A percentile compares a stretch with the other conserved stretches of the same genome.
These are phyloP conservation scores for Daldinia grandis DNA, from an alignment of 495 filamentous ascomycete genomes.

Conservation along the genomic window DNA sequence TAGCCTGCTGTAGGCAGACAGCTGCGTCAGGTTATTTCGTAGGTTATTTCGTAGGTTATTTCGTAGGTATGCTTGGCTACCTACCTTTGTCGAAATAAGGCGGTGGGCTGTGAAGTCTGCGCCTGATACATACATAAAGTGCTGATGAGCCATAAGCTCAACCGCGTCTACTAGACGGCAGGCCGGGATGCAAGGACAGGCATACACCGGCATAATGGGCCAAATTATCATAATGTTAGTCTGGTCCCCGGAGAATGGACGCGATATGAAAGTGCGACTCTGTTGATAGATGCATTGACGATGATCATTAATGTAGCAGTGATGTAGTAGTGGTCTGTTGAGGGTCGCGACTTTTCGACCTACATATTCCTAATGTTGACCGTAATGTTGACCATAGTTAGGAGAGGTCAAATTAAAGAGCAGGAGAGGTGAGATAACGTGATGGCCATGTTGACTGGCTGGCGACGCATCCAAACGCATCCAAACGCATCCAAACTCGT, in stretches of 20 bases:
- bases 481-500: slow-evolving; percentile 24
- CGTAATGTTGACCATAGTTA: slow-evolving; percentile 19
- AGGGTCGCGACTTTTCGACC: slow-evolving; percentile 29
- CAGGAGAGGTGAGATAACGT: slow-evolving; percentile 24
- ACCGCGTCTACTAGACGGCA: slow-evolving; percentile 22
- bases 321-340: slow-evolving; percentile 15
- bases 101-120: slow-evolving; percentile 3
- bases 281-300: slow-evolving; percentile 41
- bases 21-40: slow-evolving; percentile 10
- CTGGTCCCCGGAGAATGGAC: slow-evolving; percentile 37
- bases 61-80: neutral
- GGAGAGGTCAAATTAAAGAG: slow-evolving; percentile 35
- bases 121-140: slow-evolving; percentile 13
- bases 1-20: neutral
- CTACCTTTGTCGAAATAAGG: neutral
- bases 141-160: slow-evolving; percentile 25
- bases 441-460: slow-evolving; percentile 30
- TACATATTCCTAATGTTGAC: slow-evolving; percentile 29
- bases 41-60: slow-evolving; percentile 11
- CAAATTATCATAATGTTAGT: slow-evolving; percentile 37
- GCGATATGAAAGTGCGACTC: slow-evolving; percentile 43
- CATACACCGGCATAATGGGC: slow-evolving; percentile 36
- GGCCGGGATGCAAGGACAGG: slow-evolving; percentile 18
- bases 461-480: slow-evolving; percentile 12
- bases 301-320: slow-evolving; percentile 35